Evolutionary conservation across 345 rosid species (phyloP).

Genomic region (Orychophragmus violaceus): DNA sequence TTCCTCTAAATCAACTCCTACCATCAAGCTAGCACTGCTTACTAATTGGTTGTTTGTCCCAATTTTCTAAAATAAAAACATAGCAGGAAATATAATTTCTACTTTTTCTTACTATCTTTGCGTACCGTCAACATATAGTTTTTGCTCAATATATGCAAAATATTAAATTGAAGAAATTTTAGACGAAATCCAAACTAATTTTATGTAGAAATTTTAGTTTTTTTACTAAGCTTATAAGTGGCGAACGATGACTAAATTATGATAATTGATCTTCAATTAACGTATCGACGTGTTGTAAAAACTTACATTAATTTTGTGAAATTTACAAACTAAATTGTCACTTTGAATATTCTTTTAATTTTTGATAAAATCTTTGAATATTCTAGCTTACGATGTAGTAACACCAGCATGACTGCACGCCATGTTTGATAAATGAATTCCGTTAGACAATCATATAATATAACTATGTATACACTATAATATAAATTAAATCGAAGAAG

Average conservation of each 20-base stretch:
- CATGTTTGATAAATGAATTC: slow-evolving; percentile 9
- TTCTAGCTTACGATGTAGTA: background rate
- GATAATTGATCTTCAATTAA: background rate
- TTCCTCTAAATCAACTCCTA: no score
- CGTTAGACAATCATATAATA: background rate
- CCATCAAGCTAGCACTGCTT: no score
- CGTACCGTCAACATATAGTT: background rate
- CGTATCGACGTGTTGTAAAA: background rate
- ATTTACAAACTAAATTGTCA: background rate
- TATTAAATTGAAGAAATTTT: no score
- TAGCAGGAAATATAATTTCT: background rate
- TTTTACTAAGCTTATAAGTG: background rate
- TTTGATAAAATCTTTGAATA: background rate
- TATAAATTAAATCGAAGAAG: slow-evolving; percentile 6
- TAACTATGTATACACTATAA: no score
- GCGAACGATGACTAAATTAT: no score
- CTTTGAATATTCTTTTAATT: background rate
- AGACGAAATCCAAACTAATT: background rate
- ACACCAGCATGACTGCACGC: slow-evolving; percentile 8
- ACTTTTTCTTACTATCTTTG: background rate
- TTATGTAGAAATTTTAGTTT: background rate
- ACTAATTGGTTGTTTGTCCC: background rate
- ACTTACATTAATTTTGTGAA: background rate
- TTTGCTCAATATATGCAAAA: background rate
- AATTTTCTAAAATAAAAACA: background rate